phyloP scores from a whole-genome alignment of 176 grass and related monocot genomes.

The Bonia amplexicaulis region DNA sequence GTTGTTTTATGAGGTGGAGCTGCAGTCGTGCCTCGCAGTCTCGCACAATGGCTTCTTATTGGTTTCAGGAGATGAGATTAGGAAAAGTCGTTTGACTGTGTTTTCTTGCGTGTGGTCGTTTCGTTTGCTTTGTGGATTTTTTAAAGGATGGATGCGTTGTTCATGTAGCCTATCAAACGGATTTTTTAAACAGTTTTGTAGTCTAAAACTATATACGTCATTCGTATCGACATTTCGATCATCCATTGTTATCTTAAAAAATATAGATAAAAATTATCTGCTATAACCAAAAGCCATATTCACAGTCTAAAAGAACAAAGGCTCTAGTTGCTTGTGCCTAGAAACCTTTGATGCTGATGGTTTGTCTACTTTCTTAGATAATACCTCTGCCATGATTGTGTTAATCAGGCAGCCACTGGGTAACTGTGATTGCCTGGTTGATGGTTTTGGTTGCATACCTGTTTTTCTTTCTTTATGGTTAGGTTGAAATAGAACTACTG shows the following conservation, averaged over 20 bases:
- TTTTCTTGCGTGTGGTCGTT: slow-evolving; percentile 28
- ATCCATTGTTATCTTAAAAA: too few species aligned
- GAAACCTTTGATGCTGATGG: not conserved
- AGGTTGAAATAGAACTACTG: not conserved
- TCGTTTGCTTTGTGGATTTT: not conserved
- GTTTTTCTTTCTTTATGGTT: not conserved
- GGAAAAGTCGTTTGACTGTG: slow-evolving; percentile 1
- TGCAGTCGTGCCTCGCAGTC: not conserved
- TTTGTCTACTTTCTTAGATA: not conserved
- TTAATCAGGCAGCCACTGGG: not conserved
- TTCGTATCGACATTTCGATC: accelerated
- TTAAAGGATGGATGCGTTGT: too few species aligned
- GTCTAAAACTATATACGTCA: too few species aligned
- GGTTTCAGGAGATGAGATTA: not conserved
- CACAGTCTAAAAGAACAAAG: not conserved
- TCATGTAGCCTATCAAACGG: too few species aligned
- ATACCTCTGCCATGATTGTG: not conserved
- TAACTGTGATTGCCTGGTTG: not conserved
- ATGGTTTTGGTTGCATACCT: not conserved
- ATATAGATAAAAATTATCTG: too few species aligned
- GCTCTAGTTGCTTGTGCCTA: slow-evolving; percentile 17
- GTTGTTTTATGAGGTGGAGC: not conserved
- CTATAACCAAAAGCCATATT: accelerated
- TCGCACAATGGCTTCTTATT: not conserved
- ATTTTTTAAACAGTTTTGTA: too few species aligned